Conservation (phyloP, 768 basidiomycete genomes). For the Calvatia gigantea region DNA sequence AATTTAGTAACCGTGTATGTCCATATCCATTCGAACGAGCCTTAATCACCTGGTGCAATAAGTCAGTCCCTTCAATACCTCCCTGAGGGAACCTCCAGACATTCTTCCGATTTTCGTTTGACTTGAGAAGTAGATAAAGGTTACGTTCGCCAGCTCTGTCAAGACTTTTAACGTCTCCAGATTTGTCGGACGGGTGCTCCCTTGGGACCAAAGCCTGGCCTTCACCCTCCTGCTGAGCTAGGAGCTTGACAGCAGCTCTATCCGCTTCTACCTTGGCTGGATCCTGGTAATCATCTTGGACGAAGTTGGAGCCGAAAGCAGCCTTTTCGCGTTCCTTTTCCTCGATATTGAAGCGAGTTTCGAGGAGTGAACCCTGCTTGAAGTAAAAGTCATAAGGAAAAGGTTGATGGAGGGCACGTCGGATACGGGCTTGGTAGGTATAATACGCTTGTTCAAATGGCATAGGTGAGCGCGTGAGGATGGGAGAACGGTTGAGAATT, state of each 20-base stretch:
- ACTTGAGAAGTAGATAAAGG: conserved; percentile 79
- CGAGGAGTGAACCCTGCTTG: conserved; percentile 84
- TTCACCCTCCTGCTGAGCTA: conserved; percentile 56
- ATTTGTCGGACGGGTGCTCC: conserved; percentile 55
- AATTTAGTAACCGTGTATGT: neutral
- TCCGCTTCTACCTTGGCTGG: conserved; percentile 46
- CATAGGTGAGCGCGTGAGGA: conserved; percentile 67
- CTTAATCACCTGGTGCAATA: conserved; percentile 79
- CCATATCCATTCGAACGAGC: too few species aligned
- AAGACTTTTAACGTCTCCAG: conserved; percentile 64
- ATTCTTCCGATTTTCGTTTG: conserved; percentile 41
- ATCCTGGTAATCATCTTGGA: conserved; percentile 40
- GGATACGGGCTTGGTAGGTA: conserved; percentile 78
- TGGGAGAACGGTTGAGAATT: conserved; percentile 74
- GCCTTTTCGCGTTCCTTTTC: conserved; percentile 67
- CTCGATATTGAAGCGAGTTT: conserved; percentile 75
- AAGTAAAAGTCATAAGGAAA: conserved; percentile 92
- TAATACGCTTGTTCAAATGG: conserved; percentile 80
- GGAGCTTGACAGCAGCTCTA: conserved; percentile 55
- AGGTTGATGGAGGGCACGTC: conserved; percentile 83
- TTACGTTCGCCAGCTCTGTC: conserved; percentile 84
- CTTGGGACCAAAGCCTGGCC: conserved; percentile 62
- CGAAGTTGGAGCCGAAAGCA: conserved; percentile 70
- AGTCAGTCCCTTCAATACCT: conserved; percentile 55
- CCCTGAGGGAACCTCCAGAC: conserved; percentile 85